Base-by-base conservation (phyloP, 2,329 filamentous ascomycete species). In the Sphaceloma murrayae region DNA sequence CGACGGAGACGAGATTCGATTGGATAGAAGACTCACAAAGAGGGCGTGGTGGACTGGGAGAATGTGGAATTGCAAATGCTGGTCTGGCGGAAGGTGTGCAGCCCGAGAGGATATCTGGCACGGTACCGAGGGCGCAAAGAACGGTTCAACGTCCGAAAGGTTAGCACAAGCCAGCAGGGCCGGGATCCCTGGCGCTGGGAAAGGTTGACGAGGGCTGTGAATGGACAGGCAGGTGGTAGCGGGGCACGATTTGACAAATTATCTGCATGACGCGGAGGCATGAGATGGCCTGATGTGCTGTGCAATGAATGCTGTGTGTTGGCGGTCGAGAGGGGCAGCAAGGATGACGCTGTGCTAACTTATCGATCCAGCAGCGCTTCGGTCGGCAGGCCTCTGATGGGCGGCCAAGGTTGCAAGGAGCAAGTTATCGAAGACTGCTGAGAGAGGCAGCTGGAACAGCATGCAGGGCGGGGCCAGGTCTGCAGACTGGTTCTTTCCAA, bases 201-300 rank as follows among this genome's bases (percentile, higher is more conserved):
- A 7, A 13, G 13, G 36, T 29, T 27, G 11, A 8, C 21, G 36
- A 27, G 6, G 18, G n/a, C n/a, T n/a, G 21, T 40, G 36, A 40
- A 14, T 40, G 36, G 36, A 16, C 36, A 40, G 22, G 21, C 16
- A 29, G 34, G 19, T 24, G 18, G 8, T 26, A 19, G 34, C 34
- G 34, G 42, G 30, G 31, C 30, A 24, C 6, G 11, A 22, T 34
- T 45, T 45, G 42, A 45, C 42, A 45, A 45, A 45, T 45, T 16
- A 14, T 36, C 17, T 45, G 31, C 42, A 45, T 45, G 31, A 29
- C 31, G 29, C 5, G 24, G n/a, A n/a, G n/a, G 27, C 42, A 34
- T 13, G 17, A 24, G 14, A 24, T n/a, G 16, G 17, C 33, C 42
- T 9, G 27, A n/a, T n/a, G n/a, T n/a, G n/a, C n/a, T n/a, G n/a